Conservation (phyloP, 2,329 filamentous ascomycete genomes). For the Xylaria digitata region DNA sequence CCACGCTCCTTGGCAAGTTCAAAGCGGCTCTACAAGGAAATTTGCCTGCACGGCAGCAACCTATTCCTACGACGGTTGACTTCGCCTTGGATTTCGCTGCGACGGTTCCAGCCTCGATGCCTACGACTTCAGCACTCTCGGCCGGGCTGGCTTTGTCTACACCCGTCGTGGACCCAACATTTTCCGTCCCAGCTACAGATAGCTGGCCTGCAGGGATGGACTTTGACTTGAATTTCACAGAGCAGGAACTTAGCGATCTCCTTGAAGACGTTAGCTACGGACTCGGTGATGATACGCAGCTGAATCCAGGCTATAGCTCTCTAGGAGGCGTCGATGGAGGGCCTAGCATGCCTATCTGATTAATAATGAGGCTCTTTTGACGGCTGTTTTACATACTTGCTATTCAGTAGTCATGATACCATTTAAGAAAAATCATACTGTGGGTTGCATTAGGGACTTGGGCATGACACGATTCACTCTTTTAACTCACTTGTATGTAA, state of each 20-base stretch:
- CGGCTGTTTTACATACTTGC: conserved; percentile 23
- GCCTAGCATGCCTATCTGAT: conserved; percentile 33
- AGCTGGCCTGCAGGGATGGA: conserved; percentile 40
- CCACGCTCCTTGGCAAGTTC: conserved; percentile 64
- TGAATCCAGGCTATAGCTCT: conserved; percentile 5
- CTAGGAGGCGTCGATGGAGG: conserved; percentile 15
- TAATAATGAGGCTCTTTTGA: conserved; percentile 7
- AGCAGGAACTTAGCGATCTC: conserved; percentile 49
- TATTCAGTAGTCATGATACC: conserved; percentile 41
- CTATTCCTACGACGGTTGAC: conserved; percentile 7
- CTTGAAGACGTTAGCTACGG: conserved; percentile 44
- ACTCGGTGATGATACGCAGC: conserved; percentile 28
- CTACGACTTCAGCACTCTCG: conserved; percentile 31
- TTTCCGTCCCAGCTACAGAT: conserved; percentile 25
- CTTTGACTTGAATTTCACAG: conserved; percentile 44
- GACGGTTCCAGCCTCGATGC: conserved; percentile 20
- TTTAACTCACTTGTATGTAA: conserved; percentile 13
- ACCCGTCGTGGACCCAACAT: conserved; percentile 5
- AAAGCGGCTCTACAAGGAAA: conserved; percentile 56
- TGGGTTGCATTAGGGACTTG: conserved; percentile 9
- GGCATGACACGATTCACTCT: conserved; percentile 20
- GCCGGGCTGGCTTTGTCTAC: conserved; percentile 29
- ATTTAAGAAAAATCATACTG: conserved; percentile 37
- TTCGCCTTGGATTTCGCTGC: conserved; percentile 28
- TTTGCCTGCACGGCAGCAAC: conserved; percentile 6